Percentiles rank a stretch among this genome's conserved stretches.
These are phyloP conservation scores for Cryptococcus sp. DNA, from an alignment of 1,284 basidiomycete species.

Conservation along the genomic window DNA sequence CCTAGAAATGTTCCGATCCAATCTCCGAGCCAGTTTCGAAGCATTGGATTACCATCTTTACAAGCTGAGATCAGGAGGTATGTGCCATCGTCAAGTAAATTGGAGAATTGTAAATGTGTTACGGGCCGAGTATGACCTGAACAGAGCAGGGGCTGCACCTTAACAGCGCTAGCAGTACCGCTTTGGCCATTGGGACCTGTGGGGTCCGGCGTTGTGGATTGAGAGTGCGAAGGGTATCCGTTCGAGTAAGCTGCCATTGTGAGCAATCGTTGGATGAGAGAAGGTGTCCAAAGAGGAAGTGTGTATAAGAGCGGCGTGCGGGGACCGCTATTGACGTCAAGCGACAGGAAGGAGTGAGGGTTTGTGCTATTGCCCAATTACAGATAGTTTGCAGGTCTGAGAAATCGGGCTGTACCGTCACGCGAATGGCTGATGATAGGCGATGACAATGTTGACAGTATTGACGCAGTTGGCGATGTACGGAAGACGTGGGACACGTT, in stretches of 20 bases:
- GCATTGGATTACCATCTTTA: conserved; percentile 96
- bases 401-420: no score
- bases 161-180: conserved; percentile 26
- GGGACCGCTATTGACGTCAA: no score
- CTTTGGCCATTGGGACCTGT: conserved; percentile 14
- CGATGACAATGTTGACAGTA: no score
- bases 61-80: conserved; percentile 90
- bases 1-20: conserved; percentile 98
- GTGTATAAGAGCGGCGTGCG: not conserved
- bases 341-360: no score
- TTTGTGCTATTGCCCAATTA: no score
- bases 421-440: no score
- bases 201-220: conserved; percentile 27
- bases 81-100: conserved; percentile 66
- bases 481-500: no score
- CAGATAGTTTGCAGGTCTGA: no score
- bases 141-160: conserved; percentile 57
- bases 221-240: conserved; percentile 28
- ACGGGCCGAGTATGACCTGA: conserved; percentile 71
- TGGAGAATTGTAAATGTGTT: conserved; percentile 89
- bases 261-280: not conserved
- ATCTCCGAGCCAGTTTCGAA: conserved; percentile 95
- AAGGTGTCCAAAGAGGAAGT: conserved; percentile 1
- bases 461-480: no score
- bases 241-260: conserved; percentile 26